phyloP scores from a whole-genome alignment of 805 yeast genomes.

The Candida pseudoglaebosa region DNA sequence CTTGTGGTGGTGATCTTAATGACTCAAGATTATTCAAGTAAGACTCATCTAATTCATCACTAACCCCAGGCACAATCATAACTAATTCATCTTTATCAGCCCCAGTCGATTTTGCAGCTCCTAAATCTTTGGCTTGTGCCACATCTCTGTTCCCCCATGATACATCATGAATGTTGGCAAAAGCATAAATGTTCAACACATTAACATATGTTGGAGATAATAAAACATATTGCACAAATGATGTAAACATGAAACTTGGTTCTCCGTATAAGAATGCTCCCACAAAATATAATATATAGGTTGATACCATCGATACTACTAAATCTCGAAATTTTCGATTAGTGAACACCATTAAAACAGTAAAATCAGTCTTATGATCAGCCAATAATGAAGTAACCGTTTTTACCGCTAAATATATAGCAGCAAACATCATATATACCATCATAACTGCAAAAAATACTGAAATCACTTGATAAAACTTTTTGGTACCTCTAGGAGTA shows the following conservation, averaged over 20 bases:
- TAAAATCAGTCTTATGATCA: constrained; percentile 38
- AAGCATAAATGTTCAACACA: constrained; percentile 88
- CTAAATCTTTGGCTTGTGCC: constrained; percentile 62
- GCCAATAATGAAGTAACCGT: constrained; percentile 58
- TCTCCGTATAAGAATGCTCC: constrained; percentile 81
- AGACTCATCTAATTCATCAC: constrained; percentile 68
- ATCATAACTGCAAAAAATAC: constrained; percentile 80
- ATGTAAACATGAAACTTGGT: constrained; percentile 90
- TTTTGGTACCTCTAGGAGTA: constrained; percentile 85
- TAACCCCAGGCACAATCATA: constrained; percentile 60
- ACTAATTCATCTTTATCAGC: constrained; percentile 36
- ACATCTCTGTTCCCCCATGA: constrained; percentile 98
- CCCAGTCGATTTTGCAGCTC: constrained; percentile 66
- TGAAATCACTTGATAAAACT: constrained; percentile 71
- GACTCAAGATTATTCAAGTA: constrained; percentile 64
- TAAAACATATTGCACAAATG: constrained; percentile 77
- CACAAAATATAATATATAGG: constrained; percentile 74
- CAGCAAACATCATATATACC: constrained; percentile 87
- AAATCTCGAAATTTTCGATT: constrained; percentile 79
- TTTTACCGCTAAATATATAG: constrained; percentile 71
- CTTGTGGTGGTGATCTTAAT: constrained; percentile 41
- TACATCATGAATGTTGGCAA: constrained; percentile 92
- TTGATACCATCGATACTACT: constrained; percentile 79
- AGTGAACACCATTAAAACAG: constrained; percentile 47
- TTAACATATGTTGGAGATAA: constrained; percentile 88